phyloP scores from a whole-genome alignment of 2,329 filamentous ascomycete species.

The Alternaria angustiovoidea region DNA sequence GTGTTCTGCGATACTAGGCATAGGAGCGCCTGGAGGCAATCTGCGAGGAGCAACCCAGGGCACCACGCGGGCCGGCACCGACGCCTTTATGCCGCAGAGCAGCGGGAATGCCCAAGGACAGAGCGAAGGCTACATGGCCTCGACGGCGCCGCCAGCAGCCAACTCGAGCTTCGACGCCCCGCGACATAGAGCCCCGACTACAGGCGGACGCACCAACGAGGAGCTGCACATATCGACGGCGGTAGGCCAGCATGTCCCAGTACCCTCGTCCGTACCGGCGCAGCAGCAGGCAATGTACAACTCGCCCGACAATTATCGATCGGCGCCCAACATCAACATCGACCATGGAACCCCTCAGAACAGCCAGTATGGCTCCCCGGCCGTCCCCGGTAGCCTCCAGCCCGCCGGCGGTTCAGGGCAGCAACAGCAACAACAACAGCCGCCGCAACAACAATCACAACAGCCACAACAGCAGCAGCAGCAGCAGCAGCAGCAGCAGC shows the following conservation, averaged over 20 bases:
- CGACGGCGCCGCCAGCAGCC: slow-evolving; percentile 45
- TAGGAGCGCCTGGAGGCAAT: slow-evolving; percentile 55
- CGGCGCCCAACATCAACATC: slow-evolving; percentile 64
- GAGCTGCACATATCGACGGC: slow-evolving; percentile 64
- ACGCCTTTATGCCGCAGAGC: slow-evolving; percentile 53
- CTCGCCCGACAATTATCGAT: slow-evolving; percentile 59
- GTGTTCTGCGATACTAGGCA: slow-evolving; percentile 30
- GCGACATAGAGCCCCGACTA: slow-evolving; percentile 56
- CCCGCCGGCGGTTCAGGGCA: slow-evolving; percentile 54
- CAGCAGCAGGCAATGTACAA: slow-evolving; percentile 54
- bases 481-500: slow-evolving; percentile 52
- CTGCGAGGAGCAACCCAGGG: slow-evolving; percentile 51
- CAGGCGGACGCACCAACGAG: slow-evolving; percentile 59
- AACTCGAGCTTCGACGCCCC: slow-evolving; percentile 61
- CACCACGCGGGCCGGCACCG: slow-evolving; percentile 55
- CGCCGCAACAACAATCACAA: slow-evolving; percentile 34
- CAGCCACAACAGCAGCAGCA: slow-evolving; percentile 46
- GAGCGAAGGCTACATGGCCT: slow-evolving; percentile 25
- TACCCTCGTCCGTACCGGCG: slow-evolving; percentile 50
- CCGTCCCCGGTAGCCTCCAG: slow-evolving; percentile 68
- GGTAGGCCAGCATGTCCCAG: slow-evolving; percentile 24
- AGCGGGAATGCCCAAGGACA: slow-evolving; percentile 36
- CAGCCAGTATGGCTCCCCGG: slow-evolving; percentile 55
- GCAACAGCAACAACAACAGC: slow-evolving; percentile 46
- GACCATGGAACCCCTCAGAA: slow-evolving; percentile 63